phyloP scores from a whole-genome alignment of 129 eudicot genomes.

The Saposhnikovia divaricata region DNA sequence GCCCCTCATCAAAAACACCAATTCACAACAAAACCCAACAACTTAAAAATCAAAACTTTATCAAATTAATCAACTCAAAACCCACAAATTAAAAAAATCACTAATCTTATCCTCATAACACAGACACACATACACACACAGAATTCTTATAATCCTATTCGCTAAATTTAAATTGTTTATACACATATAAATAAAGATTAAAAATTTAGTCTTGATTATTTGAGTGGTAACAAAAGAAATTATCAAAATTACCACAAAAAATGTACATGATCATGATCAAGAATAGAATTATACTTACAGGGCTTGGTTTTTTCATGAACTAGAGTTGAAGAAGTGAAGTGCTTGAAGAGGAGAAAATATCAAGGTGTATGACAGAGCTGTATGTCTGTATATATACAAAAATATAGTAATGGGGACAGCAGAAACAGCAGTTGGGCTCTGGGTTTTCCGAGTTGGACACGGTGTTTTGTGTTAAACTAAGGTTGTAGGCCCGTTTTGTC shows the following conservation, averaged over 20 bases:
- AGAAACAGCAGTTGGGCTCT: conserved; percentile 1
- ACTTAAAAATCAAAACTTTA: conserved; percentile 3
- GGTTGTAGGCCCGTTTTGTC: neutral
- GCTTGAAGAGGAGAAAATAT: neutral
- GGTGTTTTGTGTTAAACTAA: neutral
- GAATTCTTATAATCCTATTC: neutral
- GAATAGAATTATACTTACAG: neutral
- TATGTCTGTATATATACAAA: neutral
- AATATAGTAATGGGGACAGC: neutral
- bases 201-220: neutral
- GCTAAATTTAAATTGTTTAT: neutral
- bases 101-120: neutral
- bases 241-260: neutral
- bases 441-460: neutral
- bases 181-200: neutral
- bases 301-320: no score
- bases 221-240: neutral
- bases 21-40: neutral
- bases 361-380: neutral
- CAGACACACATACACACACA: conserved; percentile 1
- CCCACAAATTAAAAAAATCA: neutral
- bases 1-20: conserved; percentile 20
- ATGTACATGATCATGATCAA: conserved; percentile 4
- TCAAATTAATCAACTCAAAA: neutral
- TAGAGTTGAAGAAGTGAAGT: conserved; percentile 1